Conservation (phyloP, 2,329 filamentous ascomycete species). For the Thermoascus crustaceus region DNA sequence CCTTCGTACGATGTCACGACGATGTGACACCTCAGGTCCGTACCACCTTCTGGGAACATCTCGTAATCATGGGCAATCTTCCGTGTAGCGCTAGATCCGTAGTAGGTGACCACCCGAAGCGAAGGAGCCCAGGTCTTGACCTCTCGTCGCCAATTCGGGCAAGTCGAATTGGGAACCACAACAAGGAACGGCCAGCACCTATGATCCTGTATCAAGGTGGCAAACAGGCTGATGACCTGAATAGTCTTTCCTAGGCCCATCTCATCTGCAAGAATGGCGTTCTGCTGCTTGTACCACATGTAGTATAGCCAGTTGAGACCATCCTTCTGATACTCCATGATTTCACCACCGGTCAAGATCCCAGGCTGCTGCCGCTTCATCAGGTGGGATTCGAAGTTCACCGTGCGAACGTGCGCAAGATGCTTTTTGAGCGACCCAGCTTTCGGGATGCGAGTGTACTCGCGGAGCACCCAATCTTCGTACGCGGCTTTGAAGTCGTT, state of each 20-base stretch:
- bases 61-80: slow-evolving; percentile 74
- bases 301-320: slow-evolving; percentile 93
- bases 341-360: slow-evolving; percentile 64
- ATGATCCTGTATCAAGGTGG: slow-evolving; percentile 60
- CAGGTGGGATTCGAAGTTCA: slow-evolving; percentile 57
- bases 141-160: slow-evolving; percentile 94
- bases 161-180: slow-evolving; percentile 90
- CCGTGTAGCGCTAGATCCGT: slow-evolving; percentile 67
- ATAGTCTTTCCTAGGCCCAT: slow-evolving; percentile 98
- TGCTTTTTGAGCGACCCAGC: slow-evolving; percentile 54
- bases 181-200: slow-evolving; percentile 86
- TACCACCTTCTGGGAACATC: slow-evolving; percentile 59
- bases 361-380: slow-evolving; percentile 65
- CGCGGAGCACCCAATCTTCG: slow-evolving; percentile 72
- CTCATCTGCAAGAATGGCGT: slow-evolving; percentile 88
- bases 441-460: slow-evolving; percentile 58
- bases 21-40: slow-evolving; percentile 74
- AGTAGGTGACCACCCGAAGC: slow-evolving; percentile 84
- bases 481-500: slow-evolving; percentile 75
- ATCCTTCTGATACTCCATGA: slow-evolving; percentile 91
- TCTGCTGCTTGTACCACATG: slow-evolving; percentile 74
- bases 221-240: slow-evolving; percentile 76
- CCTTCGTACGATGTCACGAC: slow-evolving; percentile 95
- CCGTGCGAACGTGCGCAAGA: slow-evolving; percentile 57
- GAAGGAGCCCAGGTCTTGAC: slow-evolving; percentile 88